Evolutionary conservation across 1,139 yeast species (phyloP).

Genomic region (Saccharomyces hybrid): DNA sequence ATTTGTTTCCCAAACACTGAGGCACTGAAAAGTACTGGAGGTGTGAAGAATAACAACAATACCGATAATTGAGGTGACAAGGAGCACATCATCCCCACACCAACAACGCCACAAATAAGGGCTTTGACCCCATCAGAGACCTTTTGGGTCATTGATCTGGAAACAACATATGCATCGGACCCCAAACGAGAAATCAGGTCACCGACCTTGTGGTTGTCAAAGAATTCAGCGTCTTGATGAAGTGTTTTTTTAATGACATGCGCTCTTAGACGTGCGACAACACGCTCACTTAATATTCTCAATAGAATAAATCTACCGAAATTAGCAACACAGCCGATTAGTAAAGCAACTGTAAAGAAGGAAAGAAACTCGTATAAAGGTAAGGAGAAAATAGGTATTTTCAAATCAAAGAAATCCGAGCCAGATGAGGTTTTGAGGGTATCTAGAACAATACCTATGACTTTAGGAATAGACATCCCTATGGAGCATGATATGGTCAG

Average conservation of each 20-base stretch:
- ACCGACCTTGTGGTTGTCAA: constrained; percentile 88
- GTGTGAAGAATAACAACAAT: constrained; percentile 69
- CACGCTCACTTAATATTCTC: constrained; percentile 73
- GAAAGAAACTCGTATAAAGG: constrained; percentile 43
- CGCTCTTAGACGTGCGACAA: constrained; percentile 77
- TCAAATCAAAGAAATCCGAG: constrained; percentile 31
- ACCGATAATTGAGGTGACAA: constrained; percentile 76
- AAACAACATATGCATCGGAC: constrained; percentile 84
- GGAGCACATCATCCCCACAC: constrained; percentile 80
- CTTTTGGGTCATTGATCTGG: constrained; percentile 81
- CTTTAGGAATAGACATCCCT: constrained; percentile 70
- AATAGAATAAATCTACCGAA: constrained; percentile 71
- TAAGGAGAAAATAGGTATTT: constrained; percentile 40
- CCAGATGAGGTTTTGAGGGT: constrained; percentile 41
- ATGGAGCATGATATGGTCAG: constrained; percentile 53
- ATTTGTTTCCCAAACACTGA: constrained; percentile 73
- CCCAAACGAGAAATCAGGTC: constrained; percentile 84
- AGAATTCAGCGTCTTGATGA: constrained; percentile 85
- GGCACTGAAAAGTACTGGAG: constrained; percentile 73
- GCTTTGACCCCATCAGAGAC: constrained; percentile 88
- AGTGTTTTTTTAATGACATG: constrained; percentile 68
- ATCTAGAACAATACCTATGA: constrained; percentile 72
- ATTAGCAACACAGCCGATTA: constrained; percentile 68
- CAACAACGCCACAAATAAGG: constrained; percentile 69
- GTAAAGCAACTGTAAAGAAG: constrained; percentile 47